These are phyloP conservation scores for Coemansia furcata DNA, from an alignment of 192 early-diverging fungal species.

Conservation along the genomic window DNA sequence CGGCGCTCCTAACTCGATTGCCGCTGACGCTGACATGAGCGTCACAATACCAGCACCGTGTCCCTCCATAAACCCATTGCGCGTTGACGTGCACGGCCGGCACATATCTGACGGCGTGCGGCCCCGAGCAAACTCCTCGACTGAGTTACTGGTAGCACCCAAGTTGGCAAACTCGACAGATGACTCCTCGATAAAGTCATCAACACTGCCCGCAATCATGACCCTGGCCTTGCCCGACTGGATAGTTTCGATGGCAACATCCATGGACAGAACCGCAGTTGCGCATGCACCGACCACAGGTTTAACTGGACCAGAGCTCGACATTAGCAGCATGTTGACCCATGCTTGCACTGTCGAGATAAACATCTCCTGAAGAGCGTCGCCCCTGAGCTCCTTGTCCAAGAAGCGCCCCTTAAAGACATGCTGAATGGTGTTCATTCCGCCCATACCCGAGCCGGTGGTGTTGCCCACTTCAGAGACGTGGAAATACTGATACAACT, in stretches of 20 bases:
- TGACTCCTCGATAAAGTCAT: conserved; percentile 87
- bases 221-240: conserved; percentile 86
- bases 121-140: conserved; percentile 79
- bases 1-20: conserved; percentile 86
- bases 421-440: conserved; percentile 54
- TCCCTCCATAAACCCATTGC: conserved; percentile 90
- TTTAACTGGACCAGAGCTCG: conserved; percentile 89
- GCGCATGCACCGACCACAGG: conserved; percentile 80
- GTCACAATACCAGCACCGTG: conserved; percentile 85
- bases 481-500: conserved; percentile 94
- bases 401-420: conserved; percentile 72
- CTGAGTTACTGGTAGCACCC: conserved; percentile 86
- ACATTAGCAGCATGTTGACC: conserved; percentile 88
- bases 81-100: conserved; percentile 82
- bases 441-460: conserved; percentile 85
- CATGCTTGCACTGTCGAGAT: conserved; percentile 30
- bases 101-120: conserved; percentile 87
- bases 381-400: conserved; percentile 78
- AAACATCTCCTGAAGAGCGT: conserved; percentile 80
- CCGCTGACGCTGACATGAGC: conserved; percentile 80
- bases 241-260: conserved; percentile 86
- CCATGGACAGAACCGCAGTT: conserved; percentile 84
- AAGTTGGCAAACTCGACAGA: conserved; percentile 91
- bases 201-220: conserved; percentile 86
- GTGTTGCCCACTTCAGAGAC: conserved; percentile 90